Percentiles rank a stretch among this genome's conserved stretches.
Conservation (phyloP, 768 basidiomycete genomes). For the Amanita jacksonii region DNA sequence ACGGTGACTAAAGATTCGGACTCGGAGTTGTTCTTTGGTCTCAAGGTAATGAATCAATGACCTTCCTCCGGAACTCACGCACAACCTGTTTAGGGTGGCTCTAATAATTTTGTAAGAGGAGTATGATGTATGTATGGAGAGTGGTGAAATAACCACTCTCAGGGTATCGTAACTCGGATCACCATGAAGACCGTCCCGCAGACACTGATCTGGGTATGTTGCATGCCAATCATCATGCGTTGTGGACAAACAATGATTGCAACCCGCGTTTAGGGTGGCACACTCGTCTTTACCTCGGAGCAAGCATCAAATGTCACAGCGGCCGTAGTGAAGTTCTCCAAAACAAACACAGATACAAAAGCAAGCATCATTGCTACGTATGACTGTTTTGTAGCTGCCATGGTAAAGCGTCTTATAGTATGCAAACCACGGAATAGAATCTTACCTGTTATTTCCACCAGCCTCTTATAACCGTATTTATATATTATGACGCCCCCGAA, state of each 20-base stretch:
- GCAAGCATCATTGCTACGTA: conserved; percentile 4
- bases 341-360: not conserved
- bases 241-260: too few species aligned
- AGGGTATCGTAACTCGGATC: conserved; percentile 40
- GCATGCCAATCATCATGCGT: too few species aligned
- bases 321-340: not conserved
- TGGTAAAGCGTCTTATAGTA: too few species aligned
- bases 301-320: not conserved
- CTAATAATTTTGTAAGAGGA: conserved; percentile 34
- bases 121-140: not conserved
- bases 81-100: conserved; percentile 17
- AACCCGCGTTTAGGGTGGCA: conserved; percentile 3
- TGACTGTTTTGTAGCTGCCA: too few species aligned
- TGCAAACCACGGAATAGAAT: too few species aligned
- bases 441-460: conserved; percentile 4
- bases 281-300: not conserved
- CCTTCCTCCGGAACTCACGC: not conserved
- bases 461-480: conserved; percentile 14
- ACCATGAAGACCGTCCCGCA: conserved; percentile 36
- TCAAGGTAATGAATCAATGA: conserved; percentile 9
- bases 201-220: conserved; percentile 13
- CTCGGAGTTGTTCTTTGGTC: conserved; percentile 19
- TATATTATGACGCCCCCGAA: conserved; percentile 47
- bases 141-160: not conserved
- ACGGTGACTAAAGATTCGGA: conserved; percentile 12